Evolutionary conservation across 1,139 yeast genomes (phyloP).

Genomic region (Geotrichum carabidarum): DNA sequence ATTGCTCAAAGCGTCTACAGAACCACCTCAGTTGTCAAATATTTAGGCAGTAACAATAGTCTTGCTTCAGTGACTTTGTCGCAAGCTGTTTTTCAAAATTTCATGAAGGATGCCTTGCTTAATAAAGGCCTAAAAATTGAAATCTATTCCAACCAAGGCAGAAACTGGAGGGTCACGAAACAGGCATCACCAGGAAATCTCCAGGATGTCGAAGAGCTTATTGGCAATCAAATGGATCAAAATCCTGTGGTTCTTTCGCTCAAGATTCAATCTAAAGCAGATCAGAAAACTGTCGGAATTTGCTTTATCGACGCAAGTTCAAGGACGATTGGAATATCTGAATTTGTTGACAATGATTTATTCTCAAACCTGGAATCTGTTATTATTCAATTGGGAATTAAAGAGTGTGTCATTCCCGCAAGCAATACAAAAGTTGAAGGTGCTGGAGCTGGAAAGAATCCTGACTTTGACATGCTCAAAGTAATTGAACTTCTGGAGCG

Average conservation of each 20-base stretch:
- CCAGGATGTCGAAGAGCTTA: slow-evolving; percentile 70
- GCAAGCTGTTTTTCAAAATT: slow-evolving; percentile 61
- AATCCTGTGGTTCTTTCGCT: slow-evolving; percentile 73
- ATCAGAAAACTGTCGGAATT: slow-evolving; percentile 63
- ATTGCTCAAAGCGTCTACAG: slow-evolving; percentile 82
- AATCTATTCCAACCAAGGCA: slow-evolving; percentile 48
- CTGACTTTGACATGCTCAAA: slow-evolving; percentile 38
- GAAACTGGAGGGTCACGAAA: slow-evolving; percentile 51
- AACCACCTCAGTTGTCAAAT: slow-evolving; percentile 73
- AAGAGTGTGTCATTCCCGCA: slow-evolving; percentile 65
- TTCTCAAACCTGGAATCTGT: slow-evolving; percentile 81
- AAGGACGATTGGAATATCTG: slow-evolving; percentile 62
- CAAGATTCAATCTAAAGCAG: slow-evolving; percentile 45
- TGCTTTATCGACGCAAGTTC: slow-evolving; percentile 73
- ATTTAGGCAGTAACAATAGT: slow-evolving; percentile 40
- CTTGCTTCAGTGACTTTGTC: slow-evolving; percentile 72
- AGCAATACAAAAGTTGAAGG: slow-evolving; percentile 35
- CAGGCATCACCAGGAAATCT: slow-evolving; percentile 89
- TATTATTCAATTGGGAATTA: slow-evolving; percentile 80
- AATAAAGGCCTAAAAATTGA: slow-evolving; percentile 75
- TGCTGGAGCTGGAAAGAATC: slow-evolving; percentile 27
- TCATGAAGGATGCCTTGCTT: slow-evolving; percentile 61
- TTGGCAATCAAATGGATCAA: slow-evolving; percentile 48
- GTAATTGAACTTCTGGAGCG: slow-evolving; percentile 56
- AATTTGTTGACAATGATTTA: slow-evolving; percentile 81